Percentiles rank a stretch among this genome's conserved stretches.
These are phyloP conservation scores for Blastomyces gilchristii DNA, from an alignment of 2,329 filamentous ascomycete species.

Conservation along the genomic window DNA sequence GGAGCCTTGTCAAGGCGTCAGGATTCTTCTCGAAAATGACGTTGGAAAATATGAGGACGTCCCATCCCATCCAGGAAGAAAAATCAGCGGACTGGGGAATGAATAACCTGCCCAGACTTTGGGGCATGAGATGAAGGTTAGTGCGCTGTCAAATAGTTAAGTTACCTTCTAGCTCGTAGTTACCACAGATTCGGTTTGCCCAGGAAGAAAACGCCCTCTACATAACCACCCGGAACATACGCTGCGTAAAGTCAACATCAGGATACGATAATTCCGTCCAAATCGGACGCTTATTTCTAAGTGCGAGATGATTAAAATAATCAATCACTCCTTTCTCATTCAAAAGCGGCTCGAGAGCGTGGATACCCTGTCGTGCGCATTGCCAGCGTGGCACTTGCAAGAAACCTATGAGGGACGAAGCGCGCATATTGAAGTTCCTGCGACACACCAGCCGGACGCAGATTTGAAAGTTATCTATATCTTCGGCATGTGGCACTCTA, in stretches of 20 bases:
- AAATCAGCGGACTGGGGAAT: background rate
- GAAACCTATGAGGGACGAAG: background rate
- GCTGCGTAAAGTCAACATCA: background rate
- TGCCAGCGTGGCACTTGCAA: constrained; percentile 8
- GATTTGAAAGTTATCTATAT: background rate
- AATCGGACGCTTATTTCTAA: background rate
- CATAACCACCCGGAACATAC: too few relatives aligned
- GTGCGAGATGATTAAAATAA: background rate
- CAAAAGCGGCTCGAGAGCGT: background rate
- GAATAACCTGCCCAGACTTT: background rate
- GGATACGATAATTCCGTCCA: background rate
- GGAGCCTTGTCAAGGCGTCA: background rate
- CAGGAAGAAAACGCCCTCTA: background rate
- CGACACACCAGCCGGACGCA: background rate
- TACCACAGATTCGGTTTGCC: background rate
- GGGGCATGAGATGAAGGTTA: background rate
- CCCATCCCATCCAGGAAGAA: too few relatives aligned
- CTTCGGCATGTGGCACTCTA: background rate
- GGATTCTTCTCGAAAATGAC: background rate
- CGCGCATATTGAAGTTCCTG: background rate
- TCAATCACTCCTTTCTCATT: background rate
- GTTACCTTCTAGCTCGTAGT: background rate
- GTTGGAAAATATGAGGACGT: background rate
- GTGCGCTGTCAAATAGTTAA: background rate
- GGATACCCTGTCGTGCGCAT: background rate